Evolutionary conservation across 805 yeast species (phyloP), one percentile per base, ranked within the genome.

Genomic region (Priceomyces carsonii): DNA sequence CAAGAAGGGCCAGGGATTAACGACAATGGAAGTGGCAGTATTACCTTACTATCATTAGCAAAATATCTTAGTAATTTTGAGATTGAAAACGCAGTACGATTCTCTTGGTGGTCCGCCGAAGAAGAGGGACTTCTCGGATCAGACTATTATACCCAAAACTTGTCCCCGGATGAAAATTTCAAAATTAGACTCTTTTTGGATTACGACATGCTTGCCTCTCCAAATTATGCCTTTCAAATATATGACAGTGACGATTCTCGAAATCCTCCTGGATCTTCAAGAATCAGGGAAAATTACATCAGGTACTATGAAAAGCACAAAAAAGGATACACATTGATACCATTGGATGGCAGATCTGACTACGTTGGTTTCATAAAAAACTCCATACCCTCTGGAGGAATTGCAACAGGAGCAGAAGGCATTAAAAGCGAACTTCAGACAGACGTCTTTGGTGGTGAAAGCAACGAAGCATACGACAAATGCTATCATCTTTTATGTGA

Each of bases 51-150:
- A 6, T 13, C 12, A 7, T 25, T 33, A 14, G 36, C 36, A 6
- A 33, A 33, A 18, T 33, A 33, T n/a, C 26, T 33, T 14, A 25
- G 31, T 18, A 13, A 33, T n/a, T 33, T 26, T 18, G 13, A 24
- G 19, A 6, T 33, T 5, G 13, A 33, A 18, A 33, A 33, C 20
- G 23, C 24, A 5, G 36, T 33, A 18, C 18, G 25, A 12, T 33
- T 33, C 26, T 21, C 31, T 8, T 33, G 28, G 22, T 33, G 36
- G 36, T 21, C 27, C 13, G 97, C 96, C 36, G 97, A 90, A 64
- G 97, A 90, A 63, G 95, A 89, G 66, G 97, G 97, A 1, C 76
- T 90, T 36, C 63, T 89, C 45, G 97, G 97, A 4, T 87, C 96
- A 3, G 79, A 78, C 51, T 76, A 72, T 53, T 90, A 90, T 50